Conservation (phyloP, 352 stramenopile species). For the Phytopythium sindhum region DNA sequence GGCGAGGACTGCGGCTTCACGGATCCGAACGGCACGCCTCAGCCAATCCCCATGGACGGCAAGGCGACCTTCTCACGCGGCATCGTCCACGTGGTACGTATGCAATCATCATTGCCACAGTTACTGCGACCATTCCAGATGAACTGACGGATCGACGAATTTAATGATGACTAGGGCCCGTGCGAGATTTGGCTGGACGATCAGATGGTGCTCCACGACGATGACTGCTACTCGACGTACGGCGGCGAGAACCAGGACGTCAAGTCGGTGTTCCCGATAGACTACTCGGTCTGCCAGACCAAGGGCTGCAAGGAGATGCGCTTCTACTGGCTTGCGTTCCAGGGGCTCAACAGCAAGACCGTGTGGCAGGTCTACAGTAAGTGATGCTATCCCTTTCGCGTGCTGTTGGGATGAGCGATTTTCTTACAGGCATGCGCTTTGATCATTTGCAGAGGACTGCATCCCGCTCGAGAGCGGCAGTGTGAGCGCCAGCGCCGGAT, state of each 20-base stretch:
- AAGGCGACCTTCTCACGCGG: constrained; percentile 30
- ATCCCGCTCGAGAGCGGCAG: too few relatives aligned
- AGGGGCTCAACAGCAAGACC: constrained; percentile 23
- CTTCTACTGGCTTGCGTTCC: constrained; percentile 39
- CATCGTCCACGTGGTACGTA: background rate
- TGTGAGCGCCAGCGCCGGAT: too few relatives aligned
- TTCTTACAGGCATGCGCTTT: too few relatives aligned
- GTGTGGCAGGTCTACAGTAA: too few relatives aligned
- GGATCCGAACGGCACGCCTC: constrained; percentile 21
- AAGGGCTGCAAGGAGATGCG: constrained; percentile 30
- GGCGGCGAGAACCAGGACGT: constrained; percentile 27
- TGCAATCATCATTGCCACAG: too few relatives aligned
- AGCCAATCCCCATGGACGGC: constrained; percentile 29
- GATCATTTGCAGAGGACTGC: too few relatives aligned
- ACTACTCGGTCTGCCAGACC: constrained; percentile 27
- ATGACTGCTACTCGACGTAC: constrained; percentile 29
- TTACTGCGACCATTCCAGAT: too few relatives aligned
- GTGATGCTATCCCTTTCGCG: too few relatives aligned
- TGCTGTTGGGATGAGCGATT: too few relatives aligned
- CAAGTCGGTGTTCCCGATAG: constrained; percentile 29
- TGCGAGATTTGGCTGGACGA: constrained; percentile 37
- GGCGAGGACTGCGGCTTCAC: constrained; percentile 31
- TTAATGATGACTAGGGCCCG: constrained; percentile 10
- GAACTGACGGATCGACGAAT: too few relatives aligned
- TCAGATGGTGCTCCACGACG: constrained; percentile 25